Conservation (phyloP, 495 filamentous ascomycete species). For the Parachaetomium inaequale region DNA sequence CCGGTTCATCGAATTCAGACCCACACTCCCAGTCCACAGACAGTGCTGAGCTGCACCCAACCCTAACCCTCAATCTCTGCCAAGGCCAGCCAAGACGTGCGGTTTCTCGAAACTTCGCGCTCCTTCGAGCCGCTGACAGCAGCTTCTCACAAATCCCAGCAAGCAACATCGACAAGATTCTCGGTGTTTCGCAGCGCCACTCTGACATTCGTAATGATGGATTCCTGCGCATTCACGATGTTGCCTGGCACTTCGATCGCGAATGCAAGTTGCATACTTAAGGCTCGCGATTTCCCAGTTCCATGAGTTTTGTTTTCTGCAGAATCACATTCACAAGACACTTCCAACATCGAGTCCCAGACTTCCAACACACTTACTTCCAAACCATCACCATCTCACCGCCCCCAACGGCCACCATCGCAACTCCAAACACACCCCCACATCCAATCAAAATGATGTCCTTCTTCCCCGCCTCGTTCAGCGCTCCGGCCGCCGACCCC, state of each 20-base stretch:
- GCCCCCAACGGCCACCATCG: not conserved
- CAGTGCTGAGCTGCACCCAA: too few relatives aligned
- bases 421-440: slow-evolving; percentile 1
- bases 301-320: slow-evolving; percentile 10
- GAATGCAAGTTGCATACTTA: slow-evolving; percentile 6
- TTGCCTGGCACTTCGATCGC: not conserved
- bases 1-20: too few relatives aligned
- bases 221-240: not conserved
- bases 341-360: not conserved
- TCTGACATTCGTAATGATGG: not conserved
- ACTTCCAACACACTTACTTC: not conserved
- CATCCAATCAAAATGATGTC: slow-evolving; percentile 51
- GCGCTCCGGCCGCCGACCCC: slow-evolving; percentile 38
- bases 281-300: slow-evolving; percentile 2
- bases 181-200: slow-evolving; percentile 7
- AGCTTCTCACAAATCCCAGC: not conserved
- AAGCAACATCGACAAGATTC: slow-evolving; percentile 13
- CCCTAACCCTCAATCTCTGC: not conserved
- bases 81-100: not conserved
- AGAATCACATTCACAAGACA: slow-evolving; percentile 1
- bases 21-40: too few relatives aligned
- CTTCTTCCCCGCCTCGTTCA: slow-evolving; percentile 64
- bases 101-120: slow-evolving; percentile 9
- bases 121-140: slow-evolving; percentile 8
- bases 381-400: not conserved